Evolutionary conservation across 768 basidiomycete genomes (phyloP).

Genomic region (Tricholoma sp.): DNA sequence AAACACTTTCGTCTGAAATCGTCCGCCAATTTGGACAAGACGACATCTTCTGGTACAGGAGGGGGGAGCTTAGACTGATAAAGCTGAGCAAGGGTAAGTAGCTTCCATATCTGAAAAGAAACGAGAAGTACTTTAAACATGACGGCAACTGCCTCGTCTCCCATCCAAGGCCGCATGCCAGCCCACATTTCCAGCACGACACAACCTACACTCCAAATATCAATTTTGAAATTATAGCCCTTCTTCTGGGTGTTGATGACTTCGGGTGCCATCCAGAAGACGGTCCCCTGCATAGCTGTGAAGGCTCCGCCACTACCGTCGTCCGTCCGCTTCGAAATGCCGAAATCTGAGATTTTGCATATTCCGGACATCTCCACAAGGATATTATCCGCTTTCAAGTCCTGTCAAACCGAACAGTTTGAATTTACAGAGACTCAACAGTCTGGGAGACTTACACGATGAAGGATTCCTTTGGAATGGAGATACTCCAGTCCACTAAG

Average conservation of each 20-base stretch:
- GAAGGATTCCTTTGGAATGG: constrained; percentile 87
- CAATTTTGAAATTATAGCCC: constrained; percentile 95
- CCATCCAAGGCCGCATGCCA: constrained; percentile 91
- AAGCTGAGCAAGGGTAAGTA: constrained; percentile 42
- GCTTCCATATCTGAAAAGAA: background rate
- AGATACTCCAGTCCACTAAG: constrained; percentile 89
- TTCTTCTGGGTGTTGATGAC: constrained; percentile 83
- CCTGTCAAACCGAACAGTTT: constrained; percentile 39
- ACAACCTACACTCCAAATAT: constrained; percentile 98
- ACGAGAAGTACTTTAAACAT: constrained; percentile 80
- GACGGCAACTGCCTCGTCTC: constrained; percentile 85
- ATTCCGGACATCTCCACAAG: constrained; percentile 87
- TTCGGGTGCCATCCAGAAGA: constrained; percentile 99
- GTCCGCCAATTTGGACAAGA: constrained; percentile 67
- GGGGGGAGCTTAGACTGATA: constrained; percentile 83
- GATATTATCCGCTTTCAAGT: constrained; percentile 98
- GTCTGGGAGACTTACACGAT: constrained; percentile 63
- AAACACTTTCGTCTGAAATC: constrained; percentile 90
- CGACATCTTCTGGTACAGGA: constrained; percentile 81
- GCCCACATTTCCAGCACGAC: constrained; percentile 99
- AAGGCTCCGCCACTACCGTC: constrained; percentile 79
- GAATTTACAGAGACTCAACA: background rate
- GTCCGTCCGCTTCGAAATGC: constrained; percentile 94
- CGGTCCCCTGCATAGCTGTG: constrained; percentile 95
- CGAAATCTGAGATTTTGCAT: constrained; percentile 98